Base-by-base conservation (phyloP, 2,329 filamentous ascomycete genomes). In the Colletotrichum sublineola region DNA sequence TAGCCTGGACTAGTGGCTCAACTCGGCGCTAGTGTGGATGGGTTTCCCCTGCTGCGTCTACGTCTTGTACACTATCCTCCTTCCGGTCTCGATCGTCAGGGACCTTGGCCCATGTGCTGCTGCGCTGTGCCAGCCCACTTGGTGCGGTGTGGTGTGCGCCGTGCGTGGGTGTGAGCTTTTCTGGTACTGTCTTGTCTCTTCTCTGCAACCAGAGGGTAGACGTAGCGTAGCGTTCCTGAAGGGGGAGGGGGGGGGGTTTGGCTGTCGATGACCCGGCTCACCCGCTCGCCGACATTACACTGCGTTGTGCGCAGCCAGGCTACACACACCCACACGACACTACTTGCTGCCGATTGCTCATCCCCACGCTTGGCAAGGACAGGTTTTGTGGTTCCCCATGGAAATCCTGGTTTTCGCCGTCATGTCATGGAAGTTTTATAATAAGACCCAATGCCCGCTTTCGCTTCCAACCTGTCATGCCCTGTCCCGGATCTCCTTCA, bases 81-180 rank as follows among this genome's bases (percentile, higher is more conserved):
- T 60, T 72, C 68, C 36, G 53, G 69, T 58, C 58, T 66, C 58
- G 69, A 72, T 72, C 69, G 69, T 72, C 69, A 72, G 69, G 69
- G 69, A 72, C 69, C 65, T 72, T 72, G 58, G 65, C 69, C 53
- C 60, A 58, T 58, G 58, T 72, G 69, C 52, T 48, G 46, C 20
- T 48, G 46, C 20, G 46, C n/a, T 44, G 64, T 72, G 58, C 69
- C 58, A 52, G 52, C 33, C 67, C 63, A 61, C 62, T 67, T 48
- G 55, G 46, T 24, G 38, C 60, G 44, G 52, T 66, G 62, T n/a
- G 46, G 46, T 24, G 46, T 48, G 46, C 46, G 55, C 36, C 57
- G 67, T 68, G 33, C 38, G 50, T 40, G 60, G 42, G 56, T 44
- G 56, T 56, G 66, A 7, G 44, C 50, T 58, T 72, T 53, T 68